Percentiles rank a stretch among this genome's conserved stretches.
These are phyloP conservation scores for Leccinum griseonigrum DNA, from an alignment of 1,284 basidiomycete species.

Conservation along the genomic window DNA sequence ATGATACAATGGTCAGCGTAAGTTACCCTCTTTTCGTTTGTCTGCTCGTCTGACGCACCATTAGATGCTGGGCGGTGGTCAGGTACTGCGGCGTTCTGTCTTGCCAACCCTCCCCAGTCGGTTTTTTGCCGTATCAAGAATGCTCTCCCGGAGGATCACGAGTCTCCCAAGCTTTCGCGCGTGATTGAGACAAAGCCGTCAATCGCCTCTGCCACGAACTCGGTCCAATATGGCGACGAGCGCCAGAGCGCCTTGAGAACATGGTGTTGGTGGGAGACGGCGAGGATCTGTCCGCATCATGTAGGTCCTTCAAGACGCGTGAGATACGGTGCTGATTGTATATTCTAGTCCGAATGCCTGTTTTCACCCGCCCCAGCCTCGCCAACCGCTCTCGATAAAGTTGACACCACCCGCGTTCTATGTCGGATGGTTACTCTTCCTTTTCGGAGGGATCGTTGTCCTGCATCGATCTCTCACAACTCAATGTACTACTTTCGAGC, in stretches of 20 bases:
- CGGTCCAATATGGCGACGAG: conserved; percentile 60
- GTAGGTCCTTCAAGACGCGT: conserved; percentile 39
- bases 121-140: conserved; percentile 30
- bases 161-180: conserved; percentile 40
- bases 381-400: conserved; percentile 58
- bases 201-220: conserved; percentile 54
- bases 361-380: conserved; percentile 57
- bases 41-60: conserved; percentile 41
- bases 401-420: conserved; percentile 60
- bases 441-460: conserved; percentile 69
- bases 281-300: conserved; percentile 52
- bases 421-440: conserved; percentile 59
- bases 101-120: conserved; percentile 34
- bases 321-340: conserved; percentile 5
- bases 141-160: conserved; percentile 29
- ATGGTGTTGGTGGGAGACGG: conserved; percentile 56
- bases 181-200: conserved; percentile 54
- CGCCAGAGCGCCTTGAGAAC: conserved; percentile 21
- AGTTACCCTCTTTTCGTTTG: conserved; percentile 25
- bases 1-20: conserved; percentile 79
- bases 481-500: conserved; percentile 56
- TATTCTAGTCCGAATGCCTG: conserved; percentile 42
- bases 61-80: conserved; percentile 76
- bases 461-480: conserved; percentile 66
- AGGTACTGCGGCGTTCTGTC: conserved; percentile 61